Base-by-base conservation (phyloP, 164 flowering plant species). In the Vitis riparia region DNA sequence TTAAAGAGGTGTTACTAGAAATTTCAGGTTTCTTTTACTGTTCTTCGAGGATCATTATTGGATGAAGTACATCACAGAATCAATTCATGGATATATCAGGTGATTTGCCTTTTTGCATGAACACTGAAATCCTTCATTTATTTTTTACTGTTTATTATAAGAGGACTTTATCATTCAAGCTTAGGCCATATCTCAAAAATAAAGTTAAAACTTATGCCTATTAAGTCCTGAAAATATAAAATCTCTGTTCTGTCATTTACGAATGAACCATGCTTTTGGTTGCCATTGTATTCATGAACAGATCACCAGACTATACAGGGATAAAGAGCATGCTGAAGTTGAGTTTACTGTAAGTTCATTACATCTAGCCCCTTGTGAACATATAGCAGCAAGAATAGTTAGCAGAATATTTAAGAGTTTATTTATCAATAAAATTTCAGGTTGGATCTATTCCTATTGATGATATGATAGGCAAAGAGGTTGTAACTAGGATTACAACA, bases 381-480 rank as follows among this genome's bases (percentile, higher is more conserved):
- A 23, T 23, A 23, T 23, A 23, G 27, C 27, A 23, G 27, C 27
- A 23, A 23, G 27, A 23, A 23, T 23, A 23, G 27, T 23, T 23
- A 23, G 27, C 27, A 23, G 27, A 0, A 23, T 23, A 23, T 23
- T 23, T 23, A 23, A 23, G 27, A 23, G 27, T 23, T 23, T 23
- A 23, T 23, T 23, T 23, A 12, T 68, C 27, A 23, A 23, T 23
- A 23, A 23, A 23, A 23, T 62, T 11, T 55, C 74, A 88, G 94
- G 86, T 90, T 70, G 94, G 93, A 11, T 89, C 91, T n/a, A 82
- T 92, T 70, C 93, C 94, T 13, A 73, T 89, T 70, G 92, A 85
- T 77, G 97, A 95, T 86, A 88, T 88, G 67, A 59, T 78, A 55
- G 97, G 99, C 29, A 95, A 93, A 79, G 99, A 95, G 78, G 77